phyloP scores from a whole-genome alignment of 306 rosid genomes.

The Ormosia semicastrata region DNA sequence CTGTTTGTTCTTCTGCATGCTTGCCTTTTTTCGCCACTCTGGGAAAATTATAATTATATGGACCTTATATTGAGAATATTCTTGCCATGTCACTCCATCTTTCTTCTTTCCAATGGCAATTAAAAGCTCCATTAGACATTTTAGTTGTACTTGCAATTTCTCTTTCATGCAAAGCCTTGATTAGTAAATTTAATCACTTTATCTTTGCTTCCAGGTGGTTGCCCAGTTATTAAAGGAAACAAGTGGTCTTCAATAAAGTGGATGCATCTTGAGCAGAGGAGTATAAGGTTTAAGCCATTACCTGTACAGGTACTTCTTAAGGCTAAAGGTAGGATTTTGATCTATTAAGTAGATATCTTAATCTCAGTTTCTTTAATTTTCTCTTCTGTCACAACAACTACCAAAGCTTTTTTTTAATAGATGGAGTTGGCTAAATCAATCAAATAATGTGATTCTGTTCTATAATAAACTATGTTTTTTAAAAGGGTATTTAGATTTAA shows the following conservation, averaged over 20 bases:
- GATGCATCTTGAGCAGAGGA: constrained; percentile 62
- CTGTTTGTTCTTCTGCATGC: background rate
- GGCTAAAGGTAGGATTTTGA: background rate
- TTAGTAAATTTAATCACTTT: background rate
- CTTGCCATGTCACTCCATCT: constrained; percentile 1
- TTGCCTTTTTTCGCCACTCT: background rate
- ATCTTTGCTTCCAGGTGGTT: constrained; percentile 62
- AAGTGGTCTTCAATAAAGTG: constrained; percentile 96
- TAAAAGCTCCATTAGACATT: background rate
- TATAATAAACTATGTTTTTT: too few relatives aligned
- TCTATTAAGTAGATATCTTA: too few relatives aligned
- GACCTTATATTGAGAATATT: background rate
- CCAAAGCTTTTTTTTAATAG: too few relatives aligned
- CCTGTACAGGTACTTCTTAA: constrained; percentile 36
- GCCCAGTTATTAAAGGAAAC: constrained; percentile 87
- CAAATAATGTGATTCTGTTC: too few relatives aligned
- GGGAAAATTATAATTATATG: background rate
- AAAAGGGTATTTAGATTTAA: background rate
- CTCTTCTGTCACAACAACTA: background rate
- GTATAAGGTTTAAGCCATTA: constrained; percentile 45
- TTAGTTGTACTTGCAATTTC: background rate
- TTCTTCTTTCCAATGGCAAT: background rate
- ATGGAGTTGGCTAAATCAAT: too few relatives aligned
- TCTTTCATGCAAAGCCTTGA: background rate
- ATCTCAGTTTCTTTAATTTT: too few relatives aligned